Conservation (phyloP, 805 yeast genomes). For the Jamesozyma jinghongensis region DNA sequence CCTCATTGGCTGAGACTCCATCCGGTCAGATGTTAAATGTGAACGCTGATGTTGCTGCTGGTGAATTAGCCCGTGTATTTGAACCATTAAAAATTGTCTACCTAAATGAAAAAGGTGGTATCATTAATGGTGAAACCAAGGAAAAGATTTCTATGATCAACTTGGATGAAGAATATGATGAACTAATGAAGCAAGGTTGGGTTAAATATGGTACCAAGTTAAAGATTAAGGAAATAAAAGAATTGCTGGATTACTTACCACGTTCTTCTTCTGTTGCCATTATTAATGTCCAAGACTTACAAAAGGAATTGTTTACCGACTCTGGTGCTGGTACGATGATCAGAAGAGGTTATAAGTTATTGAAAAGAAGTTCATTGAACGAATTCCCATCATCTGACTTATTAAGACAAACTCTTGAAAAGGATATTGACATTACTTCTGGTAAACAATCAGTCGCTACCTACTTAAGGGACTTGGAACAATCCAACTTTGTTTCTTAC, state of each 20-base stretch:
- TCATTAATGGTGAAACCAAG: conserved; percentile 83
- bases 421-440: conserved; percentile 65
- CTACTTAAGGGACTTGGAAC: conserved; percentile 65
- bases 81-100: conserved; percentile 96
- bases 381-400: conserved; percentile 69
- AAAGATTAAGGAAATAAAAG: conserved; percentile 94
- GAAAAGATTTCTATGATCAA: conserved; percentile 85
- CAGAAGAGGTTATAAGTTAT: conserved; percentile 89
- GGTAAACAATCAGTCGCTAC: conserved; percentile 71
- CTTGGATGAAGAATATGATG: conserved; percentile 92
- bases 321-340: conserved; percentile 98
- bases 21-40: conserved; percentile 96
- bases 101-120: conserved; percentile 95
- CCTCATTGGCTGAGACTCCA: conserved; percentile 93
- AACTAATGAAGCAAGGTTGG: conserved; percentile 87
- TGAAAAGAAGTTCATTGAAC: conserved; percentile 56
- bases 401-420: conserved; percentile 63
- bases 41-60: conserved; percentile 98
- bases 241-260: conserved; percentile 85
- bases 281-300: conserved; percentile 88
- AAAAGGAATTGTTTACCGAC: conserved; percentile 95
- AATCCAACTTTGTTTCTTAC: conserved; percentile 57
- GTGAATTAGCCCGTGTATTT: conserved; percentile 91
- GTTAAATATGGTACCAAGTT: conserved; percentile 97
- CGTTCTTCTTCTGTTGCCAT: conserved; percentile 97